Base-by-base conservation (phyloP, 495 filamentous ascomycete genomes). In the Aspergillus hancockii region DNA sequence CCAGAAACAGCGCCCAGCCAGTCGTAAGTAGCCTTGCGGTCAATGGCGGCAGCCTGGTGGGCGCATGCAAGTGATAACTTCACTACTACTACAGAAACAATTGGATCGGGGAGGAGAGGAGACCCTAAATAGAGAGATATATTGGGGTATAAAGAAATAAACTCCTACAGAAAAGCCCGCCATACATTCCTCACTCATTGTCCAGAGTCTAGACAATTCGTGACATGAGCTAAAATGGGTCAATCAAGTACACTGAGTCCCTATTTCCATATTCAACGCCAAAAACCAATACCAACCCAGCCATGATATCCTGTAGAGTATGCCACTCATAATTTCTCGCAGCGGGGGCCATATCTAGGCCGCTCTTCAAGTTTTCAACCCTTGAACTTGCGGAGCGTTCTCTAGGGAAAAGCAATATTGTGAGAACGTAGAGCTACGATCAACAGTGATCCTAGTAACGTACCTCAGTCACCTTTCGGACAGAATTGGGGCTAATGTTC, bases 391-490 rank as follows among this genome's bases (percentile, higher is more conserved):
- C 83, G 83, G 40, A 96, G 76, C 45, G 87, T 83, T 63, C 83
- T 83, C 89, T 92, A 2, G 55, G 2, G 40, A 32, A 28, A 23
- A 65, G 59, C 23, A 41, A 36, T 8, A 34, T 14, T 31, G 10
- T 46, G 47, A 54, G n/a, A n/a, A 28, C 25, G 21, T 54, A 41
- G 16, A 41, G 38, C 32, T 36, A 14, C 13, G 36, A 22, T 32
- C 32, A 54, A 22, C n/a, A 23, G 3, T 8, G n/a, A 16, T 18
- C n/a, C 2, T 21, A 28, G 8, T 16, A 21, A 57, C 86, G 34
- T 70, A 91, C 92, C 76, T 86, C 85, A 6, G 88, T 90, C 43
- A 88, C 90, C 68, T 90, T 91, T 63, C 85, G 85, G 54, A 97
- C 81, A 38, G 85, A 86, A 60, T 85, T 85, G 8, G 89, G 87